Evolutionary conservation across 2,329 filamentous ascomycete genomes (phyloP).

Genomic region (Ambrosiella beaveri): DNA sequence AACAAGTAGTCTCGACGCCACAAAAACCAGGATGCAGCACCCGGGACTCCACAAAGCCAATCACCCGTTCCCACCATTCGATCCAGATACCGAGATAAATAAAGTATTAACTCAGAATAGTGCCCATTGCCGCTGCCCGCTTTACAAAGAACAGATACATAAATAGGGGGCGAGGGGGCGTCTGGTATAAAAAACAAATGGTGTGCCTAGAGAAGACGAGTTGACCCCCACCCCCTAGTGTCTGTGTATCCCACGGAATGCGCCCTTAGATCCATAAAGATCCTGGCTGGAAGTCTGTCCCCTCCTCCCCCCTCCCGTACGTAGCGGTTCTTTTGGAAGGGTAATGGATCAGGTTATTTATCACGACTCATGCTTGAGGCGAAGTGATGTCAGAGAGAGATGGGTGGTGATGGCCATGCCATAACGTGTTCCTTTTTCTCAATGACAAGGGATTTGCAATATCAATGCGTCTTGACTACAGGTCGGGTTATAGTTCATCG

Average conservation of each 20-base stretch:
- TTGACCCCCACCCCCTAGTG: not conserved
- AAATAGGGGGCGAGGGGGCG: not conserved
- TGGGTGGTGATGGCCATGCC: not conserved
- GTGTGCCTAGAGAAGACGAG: not conserved
- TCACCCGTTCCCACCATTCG: not conserved
- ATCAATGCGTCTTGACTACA: not conserved
- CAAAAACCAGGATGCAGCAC: not conserved
- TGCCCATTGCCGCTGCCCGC: not conserved
- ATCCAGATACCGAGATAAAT: not conserved
- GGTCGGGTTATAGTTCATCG: not conserved
- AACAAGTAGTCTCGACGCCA: not conserved
- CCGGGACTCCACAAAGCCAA: not conserved
- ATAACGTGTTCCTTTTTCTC: not conserved
- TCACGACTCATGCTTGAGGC: not conserved
- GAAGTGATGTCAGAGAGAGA: not conserved
- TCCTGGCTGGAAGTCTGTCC: not conserved
- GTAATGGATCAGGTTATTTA: not conserved
- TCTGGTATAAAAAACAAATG: not conserved
- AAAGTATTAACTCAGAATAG: not conserved
- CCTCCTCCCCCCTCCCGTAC: not conserved
- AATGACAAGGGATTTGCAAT: not conserved
- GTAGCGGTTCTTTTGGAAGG: not conserved
- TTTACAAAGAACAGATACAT: not conserved
- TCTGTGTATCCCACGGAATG: not conserved
- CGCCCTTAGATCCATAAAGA: not conserved